These are phyloP conservation scores for Groenewaldozyma auringiensis DNA, from an alignment of 1,139 yeast species.

Conservation along the genomic window DNA sequence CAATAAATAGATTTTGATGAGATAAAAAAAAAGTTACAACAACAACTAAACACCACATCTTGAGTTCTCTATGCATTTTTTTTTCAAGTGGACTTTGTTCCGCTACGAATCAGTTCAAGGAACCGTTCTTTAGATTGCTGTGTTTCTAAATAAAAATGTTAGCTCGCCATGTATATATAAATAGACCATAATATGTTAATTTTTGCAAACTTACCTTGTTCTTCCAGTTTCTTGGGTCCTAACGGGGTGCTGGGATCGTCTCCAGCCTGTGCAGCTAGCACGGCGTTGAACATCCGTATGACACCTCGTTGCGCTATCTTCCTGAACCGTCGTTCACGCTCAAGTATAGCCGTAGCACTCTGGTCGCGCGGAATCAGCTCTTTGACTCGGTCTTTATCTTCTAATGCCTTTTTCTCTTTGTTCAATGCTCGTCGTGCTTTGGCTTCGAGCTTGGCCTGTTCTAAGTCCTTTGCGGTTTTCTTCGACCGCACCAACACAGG, in stretches of 20 bases:
- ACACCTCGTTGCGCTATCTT: constrained; percentile 93
- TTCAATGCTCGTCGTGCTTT: constrained; percentile 69
- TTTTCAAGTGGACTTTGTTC: constrained; percentile 34
- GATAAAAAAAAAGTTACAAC: no score
- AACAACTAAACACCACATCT: no score
- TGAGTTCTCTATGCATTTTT: neutral
- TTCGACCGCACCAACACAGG: constrained; percentile 79
- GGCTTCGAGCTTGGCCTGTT: constrained; percentile 71
- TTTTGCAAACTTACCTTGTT: constrained; percentile 31
- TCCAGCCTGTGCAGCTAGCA: constrained; percentile 66
- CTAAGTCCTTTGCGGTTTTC: constrained; percentile 60
- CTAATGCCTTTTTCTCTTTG: constrained; percentile 60
- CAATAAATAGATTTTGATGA: constrained; percentile 28
- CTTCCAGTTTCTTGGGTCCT: constrained; percentile 41
- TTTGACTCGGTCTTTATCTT: constrained; percentile 61
- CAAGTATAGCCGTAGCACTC: constrained; percentile 46
- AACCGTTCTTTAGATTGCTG: constrained; percentile 87
- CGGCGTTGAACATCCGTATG: constrained; percentile 83
- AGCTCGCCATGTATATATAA: neutral
- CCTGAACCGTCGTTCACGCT: constrained; percentile 62
- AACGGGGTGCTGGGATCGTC: constrained; percentile 14
- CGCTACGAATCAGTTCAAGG: constrained; percentile 79
- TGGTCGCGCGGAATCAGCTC: constrained; percentile 50
- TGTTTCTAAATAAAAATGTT: constrained; percentile 37
- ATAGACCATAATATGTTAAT: neutral